A percentile compares a stretch with the other conserved stretches of the same genome.
These are phyloP conservation scores for Thalia dealbata DNA, from an alignment of 176 grass and related monocot genomes.

Conservation along the genomic window DNA sequence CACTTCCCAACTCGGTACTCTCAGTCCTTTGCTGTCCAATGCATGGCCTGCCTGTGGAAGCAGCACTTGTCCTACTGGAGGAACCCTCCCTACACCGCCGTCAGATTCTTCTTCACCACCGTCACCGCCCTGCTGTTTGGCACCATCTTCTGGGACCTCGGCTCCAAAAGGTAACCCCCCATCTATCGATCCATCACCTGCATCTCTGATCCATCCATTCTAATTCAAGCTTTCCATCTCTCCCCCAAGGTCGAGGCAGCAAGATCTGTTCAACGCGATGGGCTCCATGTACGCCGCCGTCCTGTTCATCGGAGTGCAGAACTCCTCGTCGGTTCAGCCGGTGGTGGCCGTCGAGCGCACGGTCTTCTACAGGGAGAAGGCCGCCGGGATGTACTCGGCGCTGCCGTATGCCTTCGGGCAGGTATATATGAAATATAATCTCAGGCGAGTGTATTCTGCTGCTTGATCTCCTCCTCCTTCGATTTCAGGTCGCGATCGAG, in stretches of 20 bases:
- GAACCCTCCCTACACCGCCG: conserved; percentile 80
- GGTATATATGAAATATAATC: too few species aligned
- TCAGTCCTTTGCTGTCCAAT: conserved; percentile 52
- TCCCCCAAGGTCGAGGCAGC: conserved; percentile 44
- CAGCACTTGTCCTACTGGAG: conserved; percentile 81
- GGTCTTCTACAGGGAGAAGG: conserved; percentile 77
- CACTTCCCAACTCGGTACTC: conserved; percentile 66
- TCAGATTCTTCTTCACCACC: conserved; percentile 72
- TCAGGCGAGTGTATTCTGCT: too few species aligned
- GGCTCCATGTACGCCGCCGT: conserved; percentile 79
- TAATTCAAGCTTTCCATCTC: too few species aligned
- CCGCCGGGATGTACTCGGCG: conserved; percentile 76
- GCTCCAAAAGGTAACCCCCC: conserved; percentile 59
- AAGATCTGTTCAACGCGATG: conserved; percentile 83
- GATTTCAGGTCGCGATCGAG: background rate
- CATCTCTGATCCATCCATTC: too few species aligned
- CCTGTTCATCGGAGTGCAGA: conserved; percentile 64
- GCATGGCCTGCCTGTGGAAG: conserved; percentile 78
- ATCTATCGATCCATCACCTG: too few species aligned
- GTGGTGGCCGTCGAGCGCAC: conserved; percentile 64
- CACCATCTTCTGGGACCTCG: conserved; percentile 75
- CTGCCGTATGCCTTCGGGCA: conserved; percentile 77
- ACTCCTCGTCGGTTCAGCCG: conserved; percentile 53
- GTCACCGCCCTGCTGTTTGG: conserved; percentile 65
- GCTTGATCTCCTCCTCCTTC: too few species aligned